Evolutionary conservation across 352 stramenopile genomes (phyloP).

Genomic region (Pilasporangium apinafurcum): DNA sequence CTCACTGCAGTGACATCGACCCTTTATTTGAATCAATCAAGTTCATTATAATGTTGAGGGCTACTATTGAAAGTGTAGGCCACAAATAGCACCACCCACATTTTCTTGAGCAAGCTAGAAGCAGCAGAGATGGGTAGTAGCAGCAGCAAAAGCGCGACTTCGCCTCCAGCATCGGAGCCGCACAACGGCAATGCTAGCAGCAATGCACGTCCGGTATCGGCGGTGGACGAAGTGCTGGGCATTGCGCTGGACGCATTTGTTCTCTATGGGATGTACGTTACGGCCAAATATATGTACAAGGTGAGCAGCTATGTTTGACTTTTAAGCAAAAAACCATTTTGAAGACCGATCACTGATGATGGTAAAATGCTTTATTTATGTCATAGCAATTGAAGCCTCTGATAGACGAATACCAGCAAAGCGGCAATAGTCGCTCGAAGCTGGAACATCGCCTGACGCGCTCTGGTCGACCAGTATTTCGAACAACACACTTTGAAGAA

Average conservation of each 20-base stretch:
- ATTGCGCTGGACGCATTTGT: constrained; percentile 74
- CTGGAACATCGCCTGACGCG: constrained; percentile 66
- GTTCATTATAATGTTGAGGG: too few species aligned
- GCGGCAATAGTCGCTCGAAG: constrained; percentile 55
- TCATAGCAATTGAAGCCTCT: constrained; percentile 69
- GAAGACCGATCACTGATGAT: neutral
- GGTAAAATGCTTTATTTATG: neutral
- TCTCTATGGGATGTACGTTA: constrained; percentile 79
- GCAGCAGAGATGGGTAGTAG: constrained; percentile 35
- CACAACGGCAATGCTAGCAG: constrained; percentile 12
- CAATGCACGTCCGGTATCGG: constrained; percentile 11
- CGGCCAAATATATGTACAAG: constrained; percentile 84
- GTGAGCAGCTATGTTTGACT: constrained; percentile 5
- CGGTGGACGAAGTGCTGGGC: constrained; percentile 51
- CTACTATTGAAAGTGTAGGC: constrained; percentile 4
- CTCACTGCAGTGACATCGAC: too few species aligned
- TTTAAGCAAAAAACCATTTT: neutral
- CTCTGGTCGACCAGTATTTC: constrained; percentile 59
- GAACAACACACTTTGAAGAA: constrained; percentile 85
- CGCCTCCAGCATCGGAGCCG: neutral
- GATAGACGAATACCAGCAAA: constrained; percentile 73
- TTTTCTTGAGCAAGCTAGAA: neutral
- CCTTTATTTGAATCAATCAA: too few species aligned
- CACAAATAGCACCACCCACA: neutral
- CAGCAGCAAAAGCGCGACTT: constrained; percentile 42